These are phyloP conservation scores for Plasmodium fragile DNA, from an alignment of 169 alveolate genomes.

Conservation along the genomic window DNA sequence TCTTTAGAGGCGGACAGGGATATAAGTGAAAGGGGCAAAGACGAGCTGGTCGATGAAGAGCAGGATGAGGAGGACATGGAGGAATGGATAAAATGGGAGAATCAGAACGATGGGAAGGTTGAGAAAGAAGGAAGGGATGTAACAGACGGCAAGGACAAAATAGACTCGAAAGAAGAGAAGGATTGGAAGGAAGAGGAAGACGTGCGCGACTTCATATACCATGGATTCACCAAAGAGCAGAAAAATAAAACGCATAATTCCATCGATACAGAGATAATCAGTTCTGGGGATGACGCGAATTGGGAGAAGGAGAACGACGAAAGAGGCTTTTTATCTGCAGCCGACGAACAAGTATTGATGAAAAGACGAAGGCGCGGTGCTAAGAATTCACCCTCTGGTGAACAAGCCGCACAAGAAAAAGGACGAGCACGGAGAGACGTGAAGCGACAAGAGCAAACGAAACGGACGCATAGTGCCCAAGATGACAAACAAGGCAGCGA, in stretches of 20 bases:
- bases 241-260: background rate
- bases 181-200: background rate
- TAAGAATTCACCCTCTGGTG: background rate
- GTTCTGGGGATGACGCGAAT: background rate
- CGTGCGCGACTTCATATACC: background rate
- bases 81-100: background rate
- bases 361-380: background rate
- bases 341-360: background rate
- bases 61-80: background rate
- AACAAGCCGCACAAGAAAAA: background rate
- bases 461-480: background rate
- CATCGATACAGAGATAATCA: background rate
- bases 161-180: background rate
- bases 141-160: background rate
- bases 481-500: background rate
- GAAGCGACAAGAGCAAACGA: background rate
- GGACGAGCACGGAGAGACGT: background rate
- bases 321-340: background rate
- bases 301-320: background rate
- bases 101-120: background rate
- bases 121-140: background rate
- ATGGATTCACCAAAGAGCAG: background rate
- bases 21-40: background rate
- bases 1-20: background rate
- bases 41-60: background rate